phyloP scores from a whole-genome alignment of 2,329 filamentous ascomycete genomes.

The Aureobasidium musti region DNA sequence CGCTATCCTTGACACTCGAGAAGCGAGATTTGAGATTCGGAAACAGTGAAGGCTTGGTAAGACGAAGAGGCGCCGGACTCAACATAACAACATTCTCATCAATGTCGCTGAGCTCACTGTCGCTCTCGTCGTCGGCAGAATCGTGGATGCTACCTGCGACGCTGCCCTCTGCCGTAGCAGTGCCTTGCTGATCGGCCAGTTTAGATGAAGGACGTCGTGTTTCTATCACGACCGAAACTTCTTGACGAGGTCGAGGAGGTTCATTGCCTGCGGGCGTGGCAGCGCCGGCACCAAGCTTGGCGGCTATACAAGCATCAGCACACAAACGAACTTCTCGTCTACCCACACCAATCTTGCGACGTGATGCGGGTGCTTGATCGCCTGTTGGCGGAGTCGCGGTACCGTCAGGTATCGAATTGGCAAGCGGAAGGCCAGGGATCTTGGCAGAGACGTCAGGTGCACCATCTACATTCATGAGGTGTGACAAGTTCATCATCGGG shows the following conservation, averaged over 20 bases:
- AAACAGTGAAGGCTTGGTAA: not conserved
- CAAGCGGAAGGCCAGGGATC: not conserved
- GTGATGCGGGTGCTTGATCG: slow-evolving; percentile 30
- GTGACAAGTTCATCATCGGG: slow-evolving; percentile 40
- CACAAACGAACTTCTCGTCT: slow-evolving; percentile 60
- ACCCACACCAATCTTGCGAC: slow-evolving; percentile 60
- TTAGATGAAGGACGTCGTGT: slow-evolving; percentile 36
- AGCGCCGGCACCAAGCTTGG: slow-evolving; percentile 36
- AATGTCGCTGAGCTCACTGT: slow-evolving; percentile 57
- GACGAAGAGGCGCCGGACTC: not conserved
- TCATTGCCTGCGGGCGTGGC: slow-evolving; percentile 26
- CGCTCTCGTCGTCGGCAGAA: slow-evolving; percentile 58
- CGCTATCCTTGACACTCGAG: not conserved
- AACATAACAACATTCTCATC: slow-evolving; percentile 44
- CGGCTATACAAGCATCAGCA: slow-evolving; percentile 58
- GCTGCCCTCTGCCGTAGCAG: slow-evolving; percentile 44
- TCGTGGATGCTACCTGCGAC: slow-evolving; percentile 57
- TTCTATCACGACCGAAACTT: slow-evolving; percentile 39
- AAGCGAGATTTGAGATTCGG: not conserved
- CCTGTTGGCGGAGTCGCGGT: slow-evolving; percentile 30
- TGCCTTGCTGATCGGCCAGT: slow-evolving; percentile 30
- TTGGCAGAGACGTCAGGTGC: slow-evolving; percentile 31
- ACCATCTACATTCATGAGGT: slow-evolving; percentile 42
- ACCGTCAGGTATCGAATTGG: slow-evolving; percentile 32
- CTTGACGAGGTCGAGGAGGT: slow-evolving; percentile 3